Conservation (phyloP, 305 asterid genomes). For the Solanum hybrid region DNA sequence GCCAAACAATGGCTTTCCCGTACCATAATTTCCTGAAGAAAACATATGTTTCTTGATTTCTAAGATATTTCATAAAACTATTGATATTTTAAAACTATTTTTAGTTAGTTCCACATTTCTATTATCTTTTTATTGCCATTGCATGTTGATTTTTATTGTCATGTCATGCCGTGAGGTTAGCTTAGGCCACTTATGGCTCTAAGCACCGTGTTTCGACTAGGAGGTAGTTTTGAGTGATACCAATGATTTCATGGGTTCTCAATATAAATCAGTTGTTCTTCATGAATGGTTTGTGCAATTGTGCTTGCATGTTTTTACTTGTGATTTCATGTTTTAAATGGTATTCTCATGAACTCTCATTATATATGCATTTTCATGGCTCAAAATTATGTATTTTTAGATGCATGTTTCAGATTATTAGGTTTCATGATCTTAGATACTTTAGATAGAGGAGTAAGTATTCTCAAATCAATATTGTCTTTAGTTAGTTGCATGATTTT, state of each 20-base stretch:
- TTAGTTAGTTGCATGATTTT: too few species aligned
- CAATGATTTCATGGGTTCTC: neutral
- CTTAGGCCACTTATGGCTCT: neutral
- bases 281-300: neutral
- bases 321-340: neutral
- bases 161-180: neutral
- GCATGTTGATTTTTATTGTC: neutral
- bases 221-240: neutral
- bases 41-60: neutral
- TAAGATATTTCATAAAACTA: neutral
- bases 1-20: neutral
- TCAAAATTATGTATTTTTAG: neutral
- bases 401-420: neutral
- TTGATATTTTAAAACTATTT: neutral
- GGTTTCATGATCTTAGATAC: neutral
- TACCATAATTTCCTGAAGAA: neutral
- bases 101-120: neutral
- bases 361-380: neutral
- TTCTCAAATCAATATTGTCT: neutral
- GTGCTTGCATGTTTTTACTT: neutral
- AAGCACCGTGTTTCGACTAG: neutral
- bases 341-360: neutral
- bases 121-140: neutral
- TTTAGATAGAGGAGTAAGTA: neutral
- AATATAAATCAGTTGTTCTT: neutral